phyloP scores from a whole-genome alignment of 805 yeast species.

The Spathaspora girioi region DNA sequence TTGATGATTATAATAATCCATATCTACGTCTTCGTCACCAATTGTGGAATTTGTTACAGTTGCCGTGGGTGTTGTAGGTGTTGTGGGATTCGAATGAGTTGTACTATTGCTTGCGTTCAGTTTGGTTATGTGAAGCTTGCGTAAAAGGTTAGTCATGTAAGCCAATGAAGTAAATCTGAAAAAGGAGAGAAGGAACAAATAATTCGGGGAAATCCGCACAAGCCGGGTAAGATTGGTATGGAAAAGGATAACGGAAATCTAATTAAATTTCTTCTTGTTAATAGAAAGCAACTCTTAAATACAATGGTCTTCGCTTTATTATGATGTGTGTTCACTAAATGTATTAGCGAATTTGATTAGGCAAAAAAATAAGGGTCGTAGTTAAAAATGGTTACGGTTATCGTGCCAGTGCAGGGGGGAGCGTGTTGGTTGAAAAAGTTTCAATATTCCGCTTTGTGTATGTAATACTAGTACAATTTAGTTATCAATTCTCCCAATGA shows the following conservation, averaged over 20 bases:
- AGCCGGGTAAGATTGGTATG: background rate
- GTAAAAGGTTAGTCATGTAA: constrained; percentile 23
- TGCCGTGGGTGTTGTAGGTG: background rate
- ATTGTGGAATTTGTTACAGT: background rate
- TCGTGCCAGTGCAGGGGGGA: too few relatives aligned
- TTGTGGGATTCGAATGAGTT: constrained; percentile 1
- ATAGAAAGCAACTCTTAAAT: too few relatives aligned
- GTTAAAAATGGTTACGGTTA: too few relatives aligned
- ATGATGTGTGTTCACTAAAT: too few relatives aligned
- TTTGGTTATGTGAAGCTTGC: constrained; percentile 33
- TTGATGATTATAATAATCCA: background rate
- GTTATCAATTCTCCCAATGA: too few relatives aligned
- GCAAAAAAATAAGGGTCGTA: too few relatives aligned
- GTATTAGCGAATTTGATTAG: too few relatives aligned
- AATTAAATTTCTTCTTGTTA: background rate
- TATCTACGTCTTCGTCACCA: background rate
- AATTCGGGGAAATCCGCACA: background rate
- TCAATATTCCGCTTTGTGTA: too few relatives aligned
- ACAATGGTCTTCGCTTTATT: too few relatives aligned
- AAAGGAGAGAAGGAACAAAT: background rate
- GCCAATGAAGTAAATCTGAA: background rate
- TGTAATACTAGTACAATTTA: too few relatives aligned
- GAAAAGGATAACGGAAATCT: background rate
- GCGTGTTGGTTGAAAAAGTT: too few relatives aligned
- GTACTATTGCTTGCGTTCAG: constrained; percentile 12